Percentiles rank a stretch among this genome's conserved stretches.
phyloP scores from a whole-genome alignment of 1,284 basidiomycete species.

The Sparassis latifolia region DNA sequence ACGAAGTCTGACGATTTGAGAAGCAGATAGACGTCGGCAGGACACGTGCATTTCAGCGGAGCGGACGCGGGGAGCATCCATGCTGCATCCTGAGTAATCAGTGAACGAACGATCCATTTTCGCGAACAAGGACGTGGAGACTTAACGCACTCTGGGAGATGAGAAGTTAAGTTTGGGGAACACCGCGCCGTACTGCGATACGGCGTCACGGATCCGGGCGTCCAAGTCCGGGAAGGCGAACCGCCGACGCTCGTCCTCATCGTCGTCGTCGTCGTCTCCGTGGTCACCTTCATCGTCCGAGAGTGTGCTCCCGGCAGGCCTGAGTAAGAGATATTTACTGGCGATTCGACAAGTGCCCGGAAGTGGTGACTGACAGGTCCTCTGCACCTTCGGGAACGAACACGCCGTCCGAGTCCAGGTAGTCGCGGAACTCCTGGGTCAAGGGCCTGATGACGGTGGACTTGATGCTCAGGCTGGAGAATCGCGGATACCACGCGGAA shows the following conservation, averaged over 20 bases:
- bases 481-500: constrained; percentile 82
- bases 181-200: constrained; percentile 72
- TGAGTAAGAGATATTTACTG: constrained; percentile 24
- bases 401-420: constrained; percentile 76
- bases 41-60: constrained; percentile 80
- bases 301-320: constrained; percentile 45
- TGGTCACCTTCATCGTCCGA: constrained; percentile 48
- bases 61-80: constrained; percentile 89
- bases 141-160: constrained; percentile 65
- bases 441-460: constrained; percentile 76
- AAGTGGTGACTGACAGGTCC: constrained; percentile 44
- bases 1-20: constrained; percentile 93
- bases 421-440: constrained; percentile 58
- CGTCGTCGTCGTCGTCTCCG: constrained; percentile 26
- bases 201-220: constrained; percentile 58
- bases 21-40: constrained; percentile 87
- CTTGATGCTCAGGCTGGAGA: constrained; percentile 66
- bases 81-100: constrained; percentile 66
- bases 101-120: background rate
- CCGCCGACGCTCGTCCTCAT: constrained; percentile 31
- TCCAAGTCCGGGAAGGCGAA: constrained; percentile 80
- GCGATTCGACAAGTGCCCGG: constrained; percentile 4
- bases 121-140: no score
- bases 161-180: constrained; percentile 97
- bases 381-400: constrained; percentile 82